A percentile compares a stretch with the other conserved stretches of the same genome.
phyloP scores from a whole-genome alignment of 352 stramenopile genomes.

The Thalassiosira livingstoniorum region DNA sequence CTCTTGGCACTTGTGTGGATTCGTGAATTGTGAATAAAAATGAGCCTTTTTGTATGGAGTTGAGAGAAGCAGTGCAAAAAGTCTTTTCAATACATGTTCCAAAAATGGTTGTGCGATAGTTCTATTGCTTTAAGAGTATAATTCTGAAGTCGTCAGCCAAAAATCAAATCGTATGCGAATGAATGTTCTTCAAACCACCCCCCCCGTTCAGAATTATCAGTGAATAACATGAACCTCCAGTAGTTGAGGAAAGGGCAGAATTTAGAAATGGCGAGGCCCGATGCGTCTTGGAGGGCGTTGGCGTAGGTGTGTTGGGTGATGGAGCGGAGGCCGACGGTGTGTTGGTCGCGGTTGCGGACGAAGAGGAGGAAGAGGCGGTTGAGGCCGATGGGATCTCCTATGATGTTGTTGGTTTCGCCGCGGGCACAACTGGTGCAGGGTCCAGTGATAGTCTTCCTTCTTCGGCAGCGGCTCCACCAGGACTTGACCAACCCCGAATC shows the following conservation, averaged over 20 bases:
- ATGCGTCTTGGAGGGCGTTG: conserved; percentile 75
- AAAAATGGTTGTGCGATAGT: no score
- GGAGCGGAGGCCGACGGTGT: conserved; percentile 42
- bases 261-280: conserved; percentile 83
- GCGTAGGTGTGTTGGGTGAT: conserved; percentile 61
- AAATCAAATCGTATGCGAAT: conserved; percentile 88
- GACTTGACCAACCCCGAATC: conserved; percentile 86
- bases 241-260: conserved; percentile 86
- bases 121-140: no score
- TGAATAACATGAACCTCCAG: conserved; percentile 84
- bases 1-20: no score
- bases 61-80: no score
- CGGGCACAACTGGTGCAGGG: conserved; percentile 40
- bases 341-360: conserved; percentile 82
- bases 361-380: conserved; percentile 85
- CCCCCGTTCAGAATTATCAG: conserved; percentile 87
- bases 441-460: conserved; percentile 61
- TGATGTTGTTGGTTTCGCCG: conserved; percentile 66
- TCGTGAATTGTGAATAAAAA: no score
- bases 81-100: no score
- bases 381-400: conserved; percentile 84
- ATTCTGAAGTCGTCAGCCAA: no score
- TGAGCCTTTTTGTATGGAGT: no score
- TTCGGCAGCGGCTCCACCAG: conserved; percentile 65
- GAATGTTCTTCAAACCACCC: conserved; percentile 85